Evolutionary conservation across 371 early-diverging fungal genomes (phyloP).

Genomic region (Mucor lusitanicus): DNA sequence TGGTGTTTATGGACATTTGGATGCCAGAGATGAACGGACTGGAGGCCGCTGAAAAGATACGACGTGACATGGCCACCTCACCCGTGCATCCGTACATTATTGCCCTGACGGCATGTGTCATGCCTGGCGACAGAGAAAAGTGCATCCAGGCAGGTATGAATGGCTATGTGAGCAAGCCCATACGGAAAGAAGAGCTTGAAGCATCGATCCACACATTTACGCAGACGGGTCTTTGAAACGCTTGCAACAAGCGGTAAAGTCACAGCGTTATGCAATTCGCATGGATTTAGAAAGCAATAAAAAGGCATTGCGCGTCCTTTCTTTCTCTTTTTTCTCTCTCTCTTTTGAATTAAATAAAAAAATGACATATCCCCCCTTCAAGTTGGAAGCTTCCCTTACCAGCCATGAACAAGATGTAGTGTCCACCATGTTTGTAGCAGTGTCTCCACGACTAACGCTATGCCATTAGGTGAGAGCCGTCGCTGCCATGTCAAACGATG

Average conservation of each 20-base stretch:
- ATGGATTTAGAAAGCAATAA: neutral
- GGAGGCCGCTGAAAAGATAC: constrained; percentile 47
- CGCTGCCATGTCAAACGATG: constrained; percentile 59
- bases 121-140: constrained; percentile 57
- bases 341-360: neutral
- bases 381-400: constrained; percentile 14
- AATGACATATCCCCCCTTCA: constrained; percentile 22
- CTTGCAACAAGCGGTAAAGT: neutral
- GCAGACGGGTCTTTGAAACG: constrained; percentile 7
- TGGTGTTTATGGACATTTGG: constrained; percentile 60
- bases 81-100: constrained; percentile 46
- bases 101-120: constrained; percentile 60
- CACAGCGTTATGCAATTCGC: neutral
- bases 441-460: neutral
- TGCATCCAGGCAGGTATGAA: constrained; percentile 50
- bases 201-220: constrained; percentile 26
- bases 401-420: constrained; percentile 44
- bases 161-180: constrained; percentile 42
- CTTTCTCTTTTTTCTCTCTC: neutral
- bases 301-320: constrained; percentile 14
- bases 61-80: constrained; percentile 29
- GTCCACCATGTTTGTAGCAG: neutral
- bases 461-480: constrained; percentile 71
- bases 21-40: constrained; percentile 62
- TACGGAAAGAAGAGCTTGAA: constrained; percentile 52